Evolutionary conservation across 257 asterid species (phyloP).

Genomic region (Henckelia pumila): DNA sequence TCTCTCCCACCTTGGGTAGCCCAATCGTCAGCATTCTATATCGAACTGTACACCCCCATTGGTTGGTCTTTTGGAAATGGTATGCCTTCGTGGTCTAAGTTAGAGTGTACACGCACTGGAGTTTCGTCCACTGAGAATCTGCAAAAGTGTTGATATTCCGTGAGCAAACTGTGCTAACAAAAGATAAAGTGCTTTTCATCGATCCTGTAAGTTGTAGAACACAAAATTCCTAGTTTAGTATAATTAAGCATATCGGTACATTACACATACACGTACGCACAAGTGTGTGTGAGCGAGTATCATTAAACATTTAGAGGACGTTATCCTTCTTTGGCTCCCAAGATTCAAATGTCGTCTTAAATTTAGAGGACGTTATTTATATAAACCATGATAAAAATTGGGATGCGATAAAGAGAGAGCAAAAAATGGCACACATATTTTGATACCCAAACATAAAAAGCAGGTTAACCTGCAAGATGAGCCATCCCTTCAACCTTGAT

Average conservation of each 20-base stretch:
- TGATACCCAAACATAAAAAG: background rate
- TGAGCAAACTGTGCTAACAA: too few species aligned
- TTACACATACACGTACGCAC: too few species aligned
- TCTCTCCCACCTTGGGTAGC: constrained; percentile 91
- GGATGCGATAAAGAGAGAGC: background rate
- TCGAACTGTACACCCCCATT: constrained; percentile 84
- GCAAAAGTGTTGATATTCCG: background rate
- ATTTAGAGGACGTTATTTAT: background rate
- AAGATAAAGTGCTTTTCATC: too few species aligned
- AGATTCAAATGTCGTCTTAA: background rate
- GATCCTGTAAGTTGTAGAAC: too few species aligned
- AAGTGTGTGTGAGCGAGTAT: too few species aligned
- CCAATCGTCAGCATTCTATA: constrained; percentile 96
- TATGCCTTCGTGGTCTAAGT: constrained; percentile 68
- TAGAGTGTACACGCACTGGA: constrained; percentile 73
- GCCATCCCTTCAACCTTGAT: constrained; percentile 57
- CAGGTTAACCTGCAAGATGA: constrained; percentile 52
- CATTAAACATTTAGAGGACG: too few species aligned
- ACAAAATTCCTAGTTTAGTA: too few species aligned
- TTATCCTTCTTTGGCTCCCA: background rate
- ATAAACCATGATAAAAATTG: background rate
- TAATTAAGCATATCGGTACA: too few species aligned
- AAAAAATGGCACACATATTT: background rate
- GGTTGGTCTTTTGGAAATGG: constrained; percentile 84
- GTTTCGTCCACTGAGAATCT: constrained; percentile 88